Base-by-base conservation (phyloP, 2,329 filamentous ascomycete genomes). In the Colletotrichum plurivorum region DNA sequence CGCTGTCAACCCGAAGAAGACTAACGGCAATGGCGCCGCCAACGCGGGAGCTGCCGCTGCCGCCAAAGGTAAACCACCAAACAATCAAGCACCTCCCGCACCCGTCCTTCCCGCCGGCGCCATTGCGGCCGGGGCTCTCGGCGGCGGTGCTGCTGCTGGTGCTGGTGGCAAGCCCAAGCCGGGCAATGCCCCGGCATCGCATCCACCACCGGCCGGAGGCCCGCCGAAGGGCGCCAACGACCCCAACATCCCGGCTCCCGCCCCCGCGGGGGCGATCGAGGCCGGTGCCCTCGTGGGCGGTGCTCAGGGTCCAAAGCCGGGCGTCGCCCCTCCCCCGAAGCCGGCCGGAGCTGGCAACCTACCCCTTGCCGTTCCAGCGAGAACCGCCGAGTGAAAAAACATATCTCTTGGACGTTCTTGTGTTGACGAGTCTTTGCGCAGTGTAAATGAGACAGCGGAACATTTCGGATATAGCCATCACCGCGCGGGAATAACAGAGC, bases 351-450 rank as follows among this genome's bases (percentile, higher is more conserved):
- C 22, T 9, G 55, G 15, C 4, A 39, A 46, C 1, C n/a, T 66
- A 15, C 66, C 66, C 43, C 54, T 69, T 9, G 61, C 66, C 10
- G 49, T 60, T 16, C 66, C 55, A n/a, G 62, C 54, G 18, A 66
- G 25, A 31, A 60, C 39, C 12, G 13, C 20, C 43, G 49, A 46
- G 20, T 66, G 49, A 69, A 25, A 22, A 25, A 25, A 5, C 22
- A 25, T 4, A 25, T 25, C 22, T 25, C 22, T 25, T 25, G 22
- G 22, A 46, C 46, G 20, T 9, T 63, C 58, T 52, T 64, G 46
- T 65, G 49, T 60, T 69, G 66, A 69, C 66, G 49, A 60, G 55
- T 60, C 39, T 60, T 57, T 49, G 55, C 8, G 62, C 62, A 69
- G 62, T 25, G 27, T 25, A 52, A 57, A 1, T 69, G 41, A 69